phyloP scores from a whole-genome alignment of 441 rosid genomes.

The Omphalea diandra region DNA sequence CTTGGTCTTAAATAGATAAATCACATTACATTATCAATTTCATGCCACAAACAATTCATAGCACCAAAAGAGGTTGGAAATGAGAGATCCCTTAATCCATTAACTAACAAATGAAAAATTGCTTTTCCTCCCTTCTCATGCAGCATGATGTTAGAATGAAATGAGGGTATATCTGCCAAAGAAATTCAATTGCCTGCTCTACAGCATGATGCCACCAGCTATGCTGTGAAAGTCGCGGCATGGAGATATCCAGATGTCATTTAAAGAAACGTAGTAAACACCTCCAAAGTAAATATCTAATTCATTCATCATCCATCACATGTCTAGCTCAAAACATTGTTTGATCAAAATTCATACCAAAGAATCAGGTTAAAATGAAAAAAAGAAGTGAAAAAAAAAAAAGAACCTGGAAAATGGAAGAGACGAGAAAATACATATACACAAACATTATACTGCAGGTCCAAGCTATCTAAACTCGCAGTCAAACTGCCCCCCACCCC shows the following conservation, averaged over 20 bases:
- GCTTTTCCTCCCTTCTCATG: neutral
- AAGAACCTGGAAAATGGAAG: constrained; percentile 5
- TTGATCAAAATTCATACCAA: neutral
- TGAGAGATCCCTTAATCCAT: neutral
- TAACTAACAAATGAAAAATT: neutral
- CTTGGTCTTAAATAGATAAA: neutral
- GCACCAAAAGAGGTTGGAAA: neutral
- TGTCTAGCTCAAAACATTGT: neutral
- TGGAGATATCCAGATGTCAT: neutral
- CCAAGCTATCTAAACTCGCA: constrained; percentile 9
- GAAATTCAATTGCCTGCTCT: neutral
- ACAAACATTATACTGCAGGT: constrained; percentile 13
- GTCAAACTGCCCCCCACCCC: constrained; percentile 16
- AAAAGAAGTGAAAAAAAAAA: neutral
- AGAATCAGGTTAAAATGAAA: constrained; percentile 4
- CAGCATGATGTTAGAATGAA: neutral
- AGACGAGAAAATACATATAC: constrained; percentile 19
- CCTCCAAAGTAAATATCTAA: neutral
- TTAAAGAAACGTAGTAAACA: neutral
- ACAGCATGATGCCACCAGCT: neutral
- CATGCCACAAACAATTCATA: neutral
- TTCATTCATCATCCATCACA: neutral
- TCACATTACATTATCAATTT: neutral
- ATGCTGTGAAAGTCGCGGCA: neutral
- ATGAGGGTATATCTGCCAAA: neutral